Base-by-base conservation (phyloP, 306 rosid species). In the Vicia faba region DNA sequence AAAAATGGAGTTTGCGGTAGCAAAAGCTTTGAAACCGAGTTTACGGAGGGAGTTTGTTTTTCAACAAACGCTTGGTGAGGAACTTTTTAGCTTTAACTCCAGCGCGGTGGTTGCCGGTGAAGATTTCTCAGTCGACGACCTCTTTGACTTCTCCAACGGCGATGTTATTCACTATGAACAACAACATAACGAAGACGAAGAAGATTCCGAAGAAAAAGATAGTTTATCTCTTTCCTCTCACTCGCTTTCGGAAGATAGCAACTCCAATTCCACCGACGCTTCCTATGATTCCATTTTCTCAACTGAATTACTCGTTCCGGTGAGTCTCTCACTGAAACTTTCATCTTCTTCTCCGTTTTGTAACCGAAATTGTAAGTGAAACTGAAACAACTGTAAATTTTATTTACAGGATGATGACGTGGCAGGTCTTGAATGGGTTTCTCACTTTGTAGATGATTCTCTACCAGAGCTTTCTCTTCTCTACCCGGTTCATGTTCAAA, bases 401-500 rank as follows among this genome's bases (percentile, higher is more conserved):
- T 16, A 53, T 72, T 55, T 5, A 57, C 89, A 93, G 98, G 82
- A 74, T 62, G 97, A 85, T 84, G 88, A 87, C 57, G 5, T 89
- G 70, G 93, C 92, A 5, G 98, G 67, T 6, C 76, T 93, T 0
- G 98, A 93, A 74, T 93, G 98, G 98, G 91, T 93, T 70, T 93
- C 98, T 35, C 96, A 80, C 49, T 84, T 89, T 25, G 98, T 88
- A n/a, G 96, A 93, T 60, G 98, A 93, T 69, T 86, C 89, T 63
- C 18, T 73, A 20, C 78, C 83, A 2, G 97, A 86, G 43, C 70
- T 77, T 2, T 64, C 93, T 11, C 80, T 91, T 49, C 16, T 79
- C 1, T 76, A 76, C 68, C 76, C 93, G 10, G 70, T 78, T 23
- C 78, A 71, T 26, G 7, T 54, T 39, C 79, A 71, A 39, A 19